A percentile compares a stretch with the other conserved stretches of the same genome.
These are phyloP conservation scores for Lactarius quietus DNA, from an alignment of 768 basidiomycete species.

Conservation along the genomic window DNA sequence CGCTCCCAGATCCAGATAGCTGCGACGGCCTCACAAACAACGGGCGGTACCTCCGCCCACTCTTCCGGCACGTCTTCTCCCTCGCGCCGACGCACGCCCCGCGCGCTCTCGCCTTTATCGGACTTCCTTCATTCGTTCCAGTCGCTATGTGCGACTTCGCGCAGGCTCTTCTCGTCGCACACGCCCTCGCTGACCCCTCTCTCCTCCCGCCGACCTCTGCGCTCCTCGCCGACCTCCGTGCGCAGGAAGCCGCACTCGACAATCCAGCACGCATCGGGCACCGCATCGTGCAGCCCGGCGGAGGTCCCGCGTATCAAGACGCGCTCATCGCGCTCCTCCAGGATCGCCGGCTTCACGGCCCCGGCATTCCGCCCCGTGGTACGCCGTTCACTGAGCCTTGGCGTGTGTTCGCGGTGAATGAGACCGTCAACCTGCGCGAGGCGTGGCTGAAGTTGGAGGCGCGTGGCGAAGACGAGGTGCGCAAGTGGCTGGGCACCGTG, in stretches of 20 bases:
- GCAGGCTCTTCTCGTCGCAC: constrained; percentile 47
- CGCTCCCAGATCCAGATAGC: constrained; percentile 10
- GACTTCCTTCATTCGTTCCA: constrained; percentile 45
- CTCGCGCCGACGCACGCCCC: constrained; percentile 45
- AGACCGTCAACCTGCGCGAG: constrained; percentile 37
- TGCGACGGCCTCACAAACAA: constrained; percentile 42
- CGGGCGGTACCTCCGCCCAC: constrained; percentile 50
- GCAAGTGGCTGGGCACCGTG: constrained; percentile 47
- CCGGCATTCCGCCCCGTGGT: constrained; percentile 40
- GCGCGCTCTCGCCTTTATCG: constrained; percentile 53
- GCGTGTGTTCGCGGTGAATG: constrained; percentile 27
- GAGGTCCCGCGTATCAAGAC: constrained; percentile 37
- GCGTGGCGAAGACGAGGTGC: constrained; percentile 34
- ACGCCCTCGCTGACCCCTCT: constrained; percentile 42
- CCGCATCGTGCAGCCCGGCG: constrained; percentile 38
- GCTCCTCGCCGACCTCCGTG: constrained; percentile 30
- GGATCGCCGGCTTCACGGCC: constrained; percentile 19
- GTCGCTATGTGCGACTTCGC: constrained; percentile 50
- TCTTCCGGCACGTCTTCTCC: constrained; percentile 52
- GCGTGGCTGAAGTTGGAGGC: constrained; percentile 46
- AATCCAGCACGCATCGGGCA: constrained; percentile 54
- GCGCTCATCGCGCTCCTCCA: constrained; percentile 32
- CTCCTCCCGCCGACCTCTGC: constrained; percentile 41
- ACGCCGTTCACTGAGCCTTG: constrained; percentile 48
- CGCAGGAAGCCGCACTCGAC: constrained; percentile 30